Percentiles rank a stretch among this genome's conserved stretches.
Evolutionary conservation across 192 early-diverging fungal species (phyloP).

Genomic region (Linnemannia elongata): DNA sequence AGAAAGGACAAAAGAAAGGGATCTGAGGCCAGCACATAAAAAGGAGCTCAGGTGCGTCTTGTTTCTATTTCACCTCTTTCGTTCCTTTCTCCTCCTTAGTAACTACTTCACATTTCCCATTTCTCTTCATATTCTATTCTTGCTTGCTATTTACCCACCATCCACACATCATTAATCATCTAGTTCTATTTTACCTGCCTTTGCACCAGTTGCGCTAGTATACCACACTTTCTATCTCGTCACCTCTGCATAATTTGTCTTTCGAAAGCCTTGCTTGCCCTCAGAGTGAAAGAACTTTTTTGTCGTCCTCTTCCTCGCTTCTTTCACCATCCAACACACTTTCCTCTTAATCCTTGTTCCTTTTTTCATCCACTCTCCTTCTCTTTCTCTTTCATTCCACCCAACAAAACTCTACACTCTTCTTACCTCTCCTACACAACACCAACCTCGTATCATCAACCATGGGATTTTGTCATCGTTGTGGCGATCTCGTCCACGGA

Average conservation of each 20-base stretch:
- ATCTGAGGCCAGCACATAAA: background rate
- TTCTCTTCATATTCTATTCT: background rate
- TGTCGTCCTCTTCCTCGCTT: background rate
- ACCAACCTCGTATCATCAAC: constrained; percentile 5
- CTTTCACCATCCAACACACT: background rate
- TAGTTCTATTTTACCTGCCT: background rate
- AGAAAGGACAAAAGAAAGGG: background rate
- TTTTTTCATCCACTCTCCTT: background rate
- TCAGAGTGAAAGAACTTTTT: background rate
- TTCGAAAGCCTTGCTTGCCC: background rate
- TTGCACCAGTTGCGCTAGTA: background rate
- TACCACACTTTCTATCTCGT: background rate
- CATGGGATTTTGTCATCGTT: constrained; percentile 69
- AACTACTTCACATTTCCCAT: background rate
- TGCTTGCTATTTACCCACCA: background rate
- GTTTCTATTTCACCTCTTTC: background rate
- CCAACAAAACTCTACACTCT: background rate
- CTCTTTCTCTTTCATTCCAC: background rate
- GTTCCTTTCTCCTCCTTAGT: background rate
- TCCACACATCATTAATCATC: background rate
- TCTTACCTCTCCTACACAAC: constrained; percentile 16
- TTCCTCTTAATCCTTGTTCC: background rate
- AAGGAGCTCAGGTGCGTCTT: background rate
- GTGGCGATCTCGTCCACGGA: constrained; percentile 60
- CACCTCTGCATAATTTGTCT: background rate